A percentile compares a stretch with the other conserved stretches of the same genome.
Evolutionary conservation across 2,329 filamentous ascomycete species (phyloP).

Genomic region (Didymella sp.): DNA sequence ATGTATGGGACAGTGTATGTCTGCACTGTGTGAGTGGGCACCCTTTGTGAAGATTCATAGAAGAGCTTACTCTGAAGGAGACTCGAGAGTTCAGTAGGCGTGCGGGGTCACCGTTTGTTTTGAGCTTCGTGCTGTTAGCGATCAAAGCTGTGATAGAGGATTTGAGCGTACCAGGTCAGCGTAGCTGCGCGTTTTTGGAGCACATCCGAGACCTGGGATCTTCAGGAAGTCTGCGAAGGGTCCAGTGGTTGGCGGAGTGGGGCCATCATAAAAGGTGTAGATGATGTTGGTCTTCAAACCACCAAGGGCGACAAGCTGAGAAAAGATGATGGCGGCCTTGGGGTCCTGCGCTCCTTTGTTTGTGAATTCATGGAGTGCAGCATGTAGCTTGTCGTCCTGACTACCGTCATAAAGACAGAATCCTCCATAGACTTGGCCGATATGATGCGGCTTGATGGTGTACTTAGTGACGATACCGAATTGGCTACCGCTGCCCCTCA

Average conservation of each 20-base stretch:
- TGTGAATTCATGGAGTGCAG: slow-evolving; percentile 45
- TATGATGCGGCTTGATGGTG: slow-evolving; percentile 30
- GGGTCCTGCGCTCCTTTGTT: slow-evolving; percentile 33
- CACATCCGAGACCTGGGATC: slow-evolving; percentile 31
- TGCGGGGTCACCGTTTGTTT: slow-evolving; percentile 2
- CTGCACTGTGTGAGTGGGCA: slow-evolving; percentile 21
- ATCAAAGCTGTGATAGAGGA: no score
- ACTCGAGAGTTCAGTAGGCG: slow-evolving; percentile 1
- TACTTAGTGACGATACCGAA: slow-evolving; percentile 41
- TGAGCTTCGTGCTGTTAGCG: neutral
- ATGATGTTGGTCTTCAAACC: slow-evolving; percentile 20
- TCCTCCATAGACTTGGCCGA: slow-evolving; percentile 51
- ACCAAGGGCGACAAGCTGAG: slow-evolving; percentile 20
- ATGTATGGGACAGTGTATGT: slow-evolving; percentile 37
- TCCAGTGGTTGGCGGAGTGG: slow-evolving; percentile 39
- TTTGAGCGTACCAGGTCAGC: slow-evolving; percentile 35
- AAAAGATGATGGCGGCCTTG: slow-evolving; percentile 35
- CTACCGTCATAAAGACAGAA: slow-evolving; percentile 41
- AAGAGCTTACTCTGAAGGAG: neutral
- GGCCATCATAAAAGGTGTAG: slow-evolving; percentile 35
- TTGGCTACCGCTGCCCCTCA: slow-evolving; percentile 37
- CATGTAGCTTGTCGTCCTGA: slow-evolving; percentile 41
- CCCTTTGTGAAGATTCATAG: neutral
- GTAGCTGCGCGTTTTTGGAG: slow-evolving; percentile 41
- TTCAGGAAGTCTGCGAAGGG: slow-evolving; percentile 46